These are phyloP conservation scores for Pestalotiopsis fici DNA, from an alignment of 2,329 filamentous ascomycete genomes.

Conservation along the genomic window DNA sequence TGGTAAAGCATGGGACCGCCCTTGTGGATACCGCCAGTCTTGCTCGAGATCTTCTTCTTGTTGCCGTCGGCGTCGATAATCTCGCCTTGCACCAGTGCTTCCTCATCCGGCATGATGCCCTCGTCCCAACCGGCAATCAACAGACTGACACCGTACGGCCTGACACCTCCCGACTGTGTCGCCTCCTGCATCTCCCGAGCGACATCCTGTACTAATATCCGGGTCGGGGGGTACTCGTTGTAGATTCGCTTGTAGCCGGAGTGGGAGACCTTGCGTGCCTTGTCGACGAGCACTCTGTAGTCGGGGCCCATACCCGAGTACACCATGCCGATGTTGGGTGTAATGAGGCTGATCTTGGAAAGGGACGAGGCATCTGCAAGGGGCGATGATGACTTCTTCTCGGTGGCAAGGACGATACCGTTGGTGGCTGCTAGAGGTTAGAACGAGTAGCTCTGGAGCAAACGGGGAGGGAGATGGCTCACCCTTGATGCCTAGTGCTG, in stretches of 20 bases:
- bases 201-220: constrained; percentile 98
- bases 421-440: constrained; percentile 73
- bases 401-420: constrained; percentile 96
- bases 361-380: constrained; percentile 94
- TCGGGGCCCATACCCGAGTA: constrained; percentile 99
- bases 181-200: constrained; percentile 98
- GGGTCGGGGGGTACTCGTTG: constrained; percentile 99
- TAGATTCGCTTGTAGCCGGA: constrained; percentile 99
- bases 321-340: constrained; percentile 99
- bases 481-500: constrained; percentile 98
- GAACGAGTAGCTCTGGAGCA: constrained; percentile 9
- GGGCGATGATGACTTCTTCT: constrained; percentile 98
- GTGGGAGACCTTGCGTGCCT: constrained; percentile 96
- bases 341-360: constrained; percentile 97
- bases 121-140: constrained; percentile 98
- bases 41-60: constrained; percentile 75
- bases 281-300: constrained; percentile 96
- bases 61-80: constrained; percentile 53
- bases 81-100: constrained; percentile 61
- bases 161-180: constrained; percentile 95
- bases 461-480: constrained; percentile 25
- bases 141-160: constrained; percentile 94
- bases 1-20: constrained; percentile 97
- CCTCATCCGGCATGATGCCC: constrained; percentile 83
- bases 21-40: constrained; percentile 95